These are phyloP conservation scores for Hericium erinaceus DNA, from an alignment of 768 basidiomycete genomes.

Conservation along the genomic window DNA sequence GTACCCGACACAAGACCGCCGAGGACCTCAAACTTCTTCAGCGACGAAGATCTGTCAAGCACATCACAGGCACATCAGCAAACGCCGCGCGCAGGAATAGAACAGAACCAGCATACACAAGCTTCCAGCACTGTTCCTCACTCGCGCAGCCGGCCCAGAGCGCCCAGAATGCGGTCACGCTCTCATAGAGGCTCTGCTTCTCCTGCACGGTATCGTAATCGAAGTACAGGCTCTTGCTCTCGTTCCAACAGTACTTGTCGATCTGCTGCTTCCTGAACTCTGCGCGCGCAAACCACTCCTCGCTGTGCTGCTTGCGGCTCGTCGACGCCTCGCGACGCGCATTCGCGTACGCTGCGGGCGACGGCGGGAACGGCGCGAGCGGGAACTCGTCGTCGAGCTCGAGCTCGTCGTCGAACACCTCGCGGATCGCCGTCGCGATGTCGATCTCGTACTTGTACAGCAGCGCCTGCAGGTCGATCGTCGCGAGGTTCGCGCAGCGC, in stretches of 20 bases:
- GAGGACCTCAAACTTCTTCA: slow-evolving; percentile 93
- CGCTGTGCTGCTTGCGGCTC: slow-evolving; percentile 57
- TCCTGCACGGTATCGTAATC: slow-evolving; percentile 92
- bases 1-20: slow-evolving; percentile 95
- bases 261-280: slow-evolving; percentile 77
- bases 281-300: slow-evolving; percentile 91
- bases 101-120: slow-evolving; percentile 57
- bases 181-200: slow-evolving; percentile 91
- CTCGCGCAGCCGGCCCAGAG: slow-evolving; percentile 97
- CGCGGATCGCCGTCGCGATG: slow-evolving; percentile 94
- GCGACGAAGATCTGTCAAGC: slow-evolving; percentile 56
- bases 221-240: slow-evolving; percentile 87
- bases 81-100: too few species aligned
- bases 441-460: slow-evolving; percentile 99
- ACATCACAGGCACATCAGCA: background rate
- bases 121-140: slow-evolving; percentile 87
- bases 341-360: slow-evolving; percentile 57
- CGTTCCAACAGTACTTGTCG: slow-evolving; percentile 96
- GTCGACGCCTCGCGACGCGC: slow-evolving; percentile 51
- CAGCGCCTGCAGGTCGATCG: slow-evolving; percentile 90
- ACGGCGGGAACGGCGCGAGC: slow-evolving; percentile 86
- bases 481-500: slow-evolving; percentile 92
- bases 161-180: slow-evolving; percentile 94
- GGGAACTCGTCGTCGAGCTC: slow-evolving; percentile 90
- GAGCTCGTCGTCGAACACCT: slow-evolving; percentile 89